Conservation (phyloP, 2,329 filamentous ascomycete genomes). For the Arthrinium phaeospermum region DNA sequence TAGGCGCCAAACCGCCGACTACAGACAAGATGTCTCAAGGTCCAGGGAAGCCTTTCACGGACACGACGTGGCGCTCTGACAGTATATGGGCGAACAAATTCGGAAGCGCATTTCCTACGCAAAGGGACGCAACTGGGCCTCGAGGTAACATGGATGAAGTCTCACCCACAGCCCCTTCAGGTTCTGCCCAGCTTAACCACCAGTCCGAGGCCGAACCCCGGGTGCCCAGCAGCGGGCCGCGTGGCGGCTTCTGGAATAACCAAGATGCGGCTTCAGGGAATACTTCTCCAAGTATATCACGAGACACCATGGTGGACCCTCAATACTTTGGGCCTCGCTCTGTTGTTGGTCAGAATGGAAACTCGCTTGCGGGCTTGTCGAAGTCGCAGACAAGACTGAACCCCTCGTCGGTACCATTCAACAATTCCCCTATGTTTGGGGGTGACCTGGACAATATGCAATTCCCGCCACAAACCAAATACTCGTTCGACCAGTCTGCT, state of each 20-base stretch:
- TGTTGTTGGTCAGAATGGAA: constrained; percentile 48
- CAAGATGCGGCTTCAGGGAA: constrained; percentile 57
- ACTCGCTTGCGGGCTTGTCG: constrained; percentile 41
- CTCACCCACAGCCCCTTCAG: constrained; percentile 62
- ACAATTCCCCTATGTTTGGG: constrained; percentile 47
- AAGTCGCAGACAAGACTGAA: constrained; percentile 50
- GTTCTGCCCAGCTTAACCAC: constrained; percentile 71
- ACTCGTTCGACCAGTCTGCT: constrained; percentile 28
- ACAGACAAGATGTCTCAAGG: constrained; percentile 19
- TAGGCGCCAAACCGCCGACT: constrained; percentile 14
- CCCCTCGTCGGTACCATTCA: constrained; percentile 48
- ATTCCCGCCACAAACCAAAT: constrained; percentile 31
- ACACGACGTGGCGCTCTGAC: constrained; percentile 17
- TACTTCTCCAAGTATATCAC: constrained; percentile 63
- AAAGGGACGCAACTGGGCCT: constrained; percentile 49
- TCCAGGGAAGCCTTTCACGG: constrained; percentile 16
- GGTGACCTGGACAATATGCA: constrained; percentile 42
- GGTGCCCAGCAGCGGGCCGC: constrained; percentile 42
- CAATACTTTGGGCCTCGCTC: constrained; percentile 54
- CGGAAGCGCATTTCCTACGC: constrained; percentile 18
- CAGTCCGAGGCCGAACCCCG: constrained; percentile 73
- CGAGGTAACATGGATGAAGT: constrained; percentile 55
- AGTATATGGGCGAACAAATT: constrained; percentile 21
- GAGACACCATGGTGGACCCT: constrained; percentile 44
- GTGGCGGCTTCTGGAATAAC: constrained; percentile 63